Percentiles rank a stretch among this genome's conserved stretches.
phyloP scores from a whole-genome alignment of 192 early-diverging fungal genomes.

The Backusella mclennaniae region DNA sequence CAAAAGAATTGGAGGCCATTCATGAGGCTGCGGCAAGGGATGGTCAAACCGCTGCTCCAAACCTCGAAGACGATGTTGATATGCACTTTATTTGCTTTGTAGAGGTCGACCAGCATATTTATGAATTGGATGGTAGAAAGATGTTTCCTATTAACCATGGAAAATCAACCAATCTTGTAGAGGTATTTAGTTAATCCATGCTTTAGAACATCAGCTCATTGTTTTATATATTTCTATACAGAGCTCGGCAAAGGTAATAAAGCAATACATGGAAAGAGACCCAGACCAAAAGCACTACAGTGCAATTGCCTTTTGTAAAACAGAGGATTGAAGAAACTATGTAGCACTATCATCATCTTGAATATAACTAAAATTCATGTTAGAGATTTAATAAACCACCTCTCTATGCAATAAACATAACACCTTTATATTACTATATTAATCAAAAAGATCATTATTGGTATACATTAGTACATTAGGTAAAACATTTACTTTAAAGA shows the following conservation, averaged over 20 bases:
- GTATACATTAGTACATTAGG: too few species aligned
- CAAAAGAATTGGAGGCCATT: slow-evolving; percentile 49
- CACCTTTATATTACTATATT: too few species aligned
- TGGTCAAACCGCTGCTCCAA: slow-evolving; percentile 72
- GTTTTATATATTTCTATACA: background rate
- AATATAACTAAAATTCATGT: background rate
- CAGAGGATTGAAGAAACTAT: background rate
- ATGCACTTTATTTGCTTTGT: slow-evolving; percentile 91
- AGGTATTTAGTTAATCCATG: slow-evolving; percentile 32
- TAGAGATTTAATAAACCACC: background rate
- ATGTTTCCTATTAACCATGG: slow-evolving; percentile 86
- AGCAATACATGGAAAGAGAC: slow-evolving; percentile 67
- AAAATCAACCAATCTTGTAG: slow-evolving; percentile 53
- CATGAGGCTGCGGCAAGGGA: slow-evolving; percentile 52
- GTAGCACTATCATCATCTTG: background rate
- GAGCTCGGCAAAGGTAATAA: slow-evolving; percentile 57
- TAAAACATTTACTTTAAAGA: too few species aligned
- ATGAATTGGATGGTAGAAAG: slow-evolving; percentile 88
- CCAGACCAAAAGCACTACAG: slow-evolving; percentile 64
- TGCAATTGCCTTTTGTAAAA: slow-evolving; percentile 53
- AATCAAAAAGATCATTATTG: too few species aligned
- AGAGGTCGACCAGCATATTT: slow-evolving; percentile 69
- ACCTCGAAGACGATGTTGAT: slow-evolving; percentile 73
- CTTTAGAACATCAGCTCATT: slow-evolving; percentile 3
- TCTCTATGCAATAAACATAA: background rate